Evolutionary conservation across 192 early-diverging fungal genomes (phyloP).

Genomic region (Linderina pennispora): DNA sequence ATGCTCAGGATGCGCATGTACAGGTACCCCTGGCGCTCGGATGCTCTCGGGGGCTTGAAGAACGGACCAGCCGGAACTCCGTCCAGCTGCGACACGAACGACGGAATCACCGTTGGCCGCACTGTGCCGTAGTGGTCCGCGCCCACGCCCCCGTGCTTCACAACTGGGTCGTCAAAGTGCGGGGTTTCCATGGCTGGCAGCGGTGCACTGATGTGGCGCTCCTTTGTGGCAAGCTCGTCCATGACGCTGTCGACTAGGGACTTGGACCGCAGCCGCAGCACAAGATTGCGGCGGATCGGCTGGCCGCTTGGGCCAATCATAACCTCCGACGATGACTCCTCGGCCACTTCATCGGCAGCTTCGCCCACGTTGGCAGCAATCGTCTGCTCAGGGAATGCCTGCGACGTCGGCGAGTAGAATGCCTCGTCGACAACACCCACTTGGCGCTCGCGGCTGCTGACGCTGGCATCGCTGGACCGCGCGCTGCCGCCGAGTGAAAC

Average conservation of each 20-base stretch:
- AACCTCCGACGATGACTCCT: too few species aligned
- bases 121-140: slow-evolving; percentile 21
- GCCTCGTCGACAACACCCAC: slow-evolving; percentile 16
- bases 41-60: slow-evolving; percentile 36
- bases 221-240: slow-evolving; percentile 28
- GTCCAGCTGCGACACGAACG: slow-evolving; percentile 40
- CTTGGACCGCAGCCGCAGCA: slow-evolving; percentile 20
- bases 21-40: slow-evolving; percentile 31
- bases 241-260: slow-evolving; percentile 37
- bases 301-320: neutral
- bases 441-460: neutral
- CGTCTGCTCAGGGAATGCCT: slow-evolving; percentile 33
- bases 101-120: slow-evolving; percentile 33
- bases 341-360: neutral
- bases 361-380: slow-evolving; percentile 3
- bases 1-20: slow-evolving; percentile 48
- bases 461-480: slow-evolving; percentile 7
- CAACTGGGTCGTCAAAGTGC: slow-evolving; percentile 22
- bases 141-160: slow-evolving; percentile 16
- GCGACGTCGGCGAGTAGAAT: slow-evolving; percentile 27
- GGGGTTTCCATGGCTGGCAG: too few species aligned
- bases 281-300: slow-evolving; percentile 26
- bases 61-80: slow-evolving; percentile 40
- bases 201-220: too few species aligned
- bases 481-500: slow-evolving; percentile 7